phyloP scores from a whole-genome alignment of 163 green algal genomes.

The Chlamydomonas reinhardtii region DNA sequence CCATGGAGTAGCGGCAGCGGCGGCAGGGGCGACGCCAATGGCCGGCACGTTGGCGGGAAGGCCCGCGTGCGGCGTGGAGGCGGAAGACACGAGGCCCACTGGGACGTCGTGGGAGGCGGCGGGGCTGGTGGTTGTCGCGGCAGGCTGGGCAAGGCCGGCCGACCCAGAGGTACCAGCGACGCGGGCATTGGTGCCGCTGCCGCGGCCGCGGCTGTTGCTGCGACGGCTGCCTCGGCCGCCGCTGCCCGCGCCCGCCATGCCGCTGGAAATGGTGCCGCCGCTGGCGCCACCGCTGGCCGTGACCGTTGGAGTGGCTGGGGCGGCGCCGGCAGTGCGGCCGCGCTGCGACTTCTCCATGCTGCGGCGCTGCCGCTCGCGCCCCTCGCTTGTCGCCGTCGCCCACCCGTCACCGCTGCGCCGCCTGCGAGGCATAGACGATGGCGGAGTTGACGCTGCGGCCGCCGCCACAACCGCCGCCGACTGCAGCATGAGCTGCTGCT shows the following conservation, averaged over 20 bases:
- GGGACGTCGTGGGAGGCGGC: too few relatives aligned
- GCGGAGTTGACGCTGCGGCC: neutral
- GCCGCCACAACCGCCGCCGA: neutral
- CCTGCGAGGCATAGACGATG: neutral
- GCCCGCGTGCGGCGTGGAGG: too few relatives aligned
- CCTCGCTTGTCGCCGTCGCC: constrained; percentile 32
- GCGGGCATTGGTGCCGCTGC: neutral
- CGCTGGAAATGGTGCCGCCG: neutral
- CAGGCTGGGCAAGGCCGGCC: too few relatives aligned
- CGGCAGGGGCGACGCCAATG: too few relatives aligned
- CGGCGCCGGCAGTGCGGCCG: neutral
- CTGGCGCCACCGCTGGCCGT: neutral
- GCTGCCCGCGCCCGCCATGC: neutral
- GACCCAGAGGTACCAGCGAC: neutral
- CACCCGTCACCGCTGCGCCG: constrained; percentile 27
- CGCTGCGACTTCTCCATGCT: constrained; percentile 11
- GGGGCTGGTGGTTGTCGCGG: too few relatives aligned
- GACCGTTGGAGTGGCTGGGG: neutral
- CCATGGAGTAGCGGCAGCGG: too few relatives aligned
- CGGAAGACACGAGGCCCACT: too few relatives aligned
- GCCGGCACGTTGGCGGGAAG: too few relatives aligned
- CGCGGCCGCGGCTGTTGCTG: neutral
- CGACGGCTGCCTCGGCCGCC: neutral
- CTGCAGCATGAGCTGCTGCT: neutral
- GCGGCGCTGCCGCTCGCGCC: constrained; percentile 36